Conservation (phyloP, 352 stramenopile species). For the Pythium volutum region DNA sequence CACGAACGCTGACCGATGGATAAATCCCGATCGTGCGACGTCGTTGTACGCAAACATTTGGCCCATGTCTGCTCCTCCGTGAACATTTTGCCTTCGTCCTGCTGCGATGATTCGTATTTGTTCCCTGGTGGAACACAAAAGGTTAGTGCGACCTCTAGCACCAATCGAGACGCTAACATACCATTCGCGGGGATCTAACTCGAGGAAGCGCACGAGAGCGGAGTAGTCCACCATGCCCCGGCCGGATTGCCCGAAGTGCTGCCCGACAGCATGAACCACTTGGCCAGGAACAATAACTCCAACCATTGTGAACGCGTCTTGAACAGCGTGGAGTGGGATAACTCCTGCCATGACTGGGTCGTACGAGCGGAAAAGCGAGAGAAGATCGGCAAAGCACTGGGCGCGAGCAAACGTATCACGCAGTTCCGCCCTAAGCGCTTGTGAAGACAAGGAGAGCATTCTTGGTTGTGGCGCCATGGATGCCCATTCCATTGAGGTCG, state of each 20-base stretch:
- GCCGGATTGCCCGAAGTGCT: constrained; percentile 33
- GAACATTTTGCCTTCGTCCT: constrained; percentile 27
- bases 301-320: constrained; percentile 46
- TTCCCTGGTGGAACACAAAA: constrained; percentile 32
- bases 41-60: constrained; percentile 50
- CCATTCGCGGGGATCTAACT: constrained; percentile 52
- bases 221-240: constrained; percentile 48
- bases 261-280: constrained; percentile 33
- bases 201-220: constrained; percentile 41
- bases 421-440: constrained; percentile 38
- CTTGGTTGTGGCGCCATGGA: background rate
- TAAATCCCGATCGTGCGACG: constrained; percentile 32
- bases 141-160: background rate
- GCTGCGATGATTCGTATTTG: constrained; percentile 36
- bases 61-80: constrained; percentile 32
- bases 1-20: constrained; percentile 38
- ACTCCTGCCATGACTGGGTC: constrained; percentile 35
- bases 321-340: constrained; percentile 37
- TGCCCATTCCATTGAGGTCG: constrained; percentile 18
- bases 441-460: background rate
- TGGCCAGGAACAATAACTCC: constrained; percentile 37
- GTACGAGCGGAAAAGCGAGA: constrained; percentile 51
- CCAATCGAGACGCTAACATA: constrained; percentile 19
- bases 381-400: constrained; percentile 42
- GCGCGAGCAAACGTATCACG: constrained; percentile 45